phyloP scores from a whole-genome alignment of 495 filamentous ascomycete species.

The Sporormia fimetaria region DNA sequence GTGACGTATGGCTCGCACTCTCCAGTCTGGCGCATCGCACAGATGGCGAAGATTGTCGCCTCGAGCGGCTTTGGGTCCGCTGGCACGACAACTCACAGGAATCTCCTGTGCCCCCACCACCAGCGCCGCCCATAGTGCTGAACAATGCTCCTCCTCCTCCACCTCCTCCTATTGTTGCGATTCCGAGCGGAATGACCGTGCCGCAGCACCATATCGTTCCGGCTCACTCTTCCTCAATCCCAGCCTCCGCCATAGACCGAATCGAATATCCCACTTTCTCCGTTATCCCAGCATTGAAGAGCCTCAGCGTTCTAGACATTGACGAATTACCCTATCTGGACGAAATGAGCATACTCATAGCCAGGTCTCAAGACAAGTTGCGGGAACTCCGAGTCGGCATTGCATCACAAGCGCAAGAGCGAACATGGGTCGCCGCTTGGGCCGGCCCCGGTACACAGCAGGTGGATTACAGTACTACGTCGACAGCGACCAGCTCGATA shows the following conservation, averaged over 20 bases:
- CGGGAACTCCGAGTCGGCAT: slow-evolving; percentile 74
- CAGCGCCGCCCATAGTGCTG: slow-evolving; percentile 28
- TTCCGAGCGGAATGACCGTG: slow-evolving; percentile 16
- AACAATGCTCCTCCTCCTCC: slow-evolving; percentile 26
- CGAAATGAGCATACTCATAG: slow-evolving; percentile 75
- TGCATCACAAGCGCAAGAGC: slow-evolving; percentile 44
- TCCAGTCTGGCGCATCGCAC: slow-evolving; percentile 56
- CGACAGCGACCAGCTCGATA: slow-evolving; percentile 25
- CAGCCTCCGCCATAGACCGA: slow-evolving; percentile 34
- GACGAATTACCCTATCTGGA: slow-evolving; percentile 82
- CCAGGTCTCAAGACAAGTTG: slow-evolving; percentile 54
- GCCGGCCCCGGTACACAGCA: slow-evolving; percentile 47
- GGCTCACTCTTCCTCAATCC: slow-evolving; percentile 23
- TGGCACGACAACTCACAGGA: slow-evolving; percentile 68
- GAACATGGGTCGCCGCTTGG: slow-evolving; percentile 52
- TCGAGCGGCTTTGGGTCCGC: slow-evolving; percentile 75
- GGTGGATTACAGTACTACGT: slow-evolving; percentile 40
- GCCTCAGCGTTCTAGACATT: slow-evolving; percentile 74
- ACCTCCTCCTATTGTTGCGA: slow-evolving; percentile 17
- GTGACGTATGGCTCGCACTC: slow-evolving; percentile 79
- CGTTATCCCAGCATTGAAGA: slow-evolving; percentile 68
- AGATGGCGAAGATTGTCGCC: slow-evolving; percentile 49
- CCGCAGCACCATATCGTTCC: slow-evolving; percentile 18
- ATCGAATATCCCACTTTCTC: slow-evolving; percentile 84
- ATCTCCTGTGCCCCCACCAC: slow-evolving; percentile 26